Conservation (phyloP, 2,329 filamentous ascomycete species). For the Lecanicillium sp. region DNA sequence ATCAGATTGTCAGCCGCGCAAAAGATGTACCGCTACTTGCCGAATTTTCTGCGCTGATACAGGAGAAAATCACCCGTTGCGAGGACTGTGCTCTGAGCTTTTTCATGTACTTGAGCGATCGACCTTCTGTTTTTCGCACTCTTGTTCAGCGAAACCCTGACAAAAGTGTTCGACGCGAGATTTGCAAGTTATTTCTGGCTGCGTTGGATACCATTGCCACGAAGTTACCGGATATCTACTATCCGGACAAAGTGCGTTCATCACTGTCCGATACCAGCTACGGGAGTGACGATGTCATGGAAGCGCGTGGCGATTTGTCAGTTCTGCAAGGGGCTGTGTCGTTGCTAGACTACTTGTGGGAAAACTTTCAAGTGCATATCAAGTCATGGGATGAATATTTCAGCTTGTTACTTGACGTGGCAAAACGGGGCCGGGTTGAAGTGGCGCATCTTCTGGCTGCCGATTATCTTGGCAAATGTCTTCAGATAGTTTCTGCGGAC, state of each 20-base stretch:
- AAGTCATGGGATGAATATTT: constrained; percentile 75
- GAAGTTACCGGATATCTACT: constrained; percentile 39
- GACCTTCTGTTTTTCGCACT: constrained; percentile 52
- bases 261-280: constrained; percentile 2
- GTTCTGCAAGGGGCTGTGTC: constrained; percentile 32
- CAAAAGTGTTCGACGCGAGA: constrained; percentile 43
- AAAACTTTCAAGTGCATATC: constrained; percentile 51
- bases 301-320: neutral
- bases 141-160: constrained; percentile 57
- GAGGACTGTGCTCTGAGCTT: constrained; percentile 49
- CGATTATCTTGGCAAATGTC: constrained; percentile 50
- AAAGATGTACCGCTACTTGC: constrained; percentile 61
- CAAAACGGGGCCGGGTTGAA: constrained; percentile 52
- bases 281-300: constrained; percentile 5
- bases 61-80: constrained; percentile 40
- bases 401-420: constrained; percentile 59
- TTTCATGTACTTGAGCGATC: constrained; percentile 52
- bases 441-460: constrained; percentile 50
- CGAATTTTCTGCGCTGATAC: constrained; percentile 41
- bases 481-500: constrained; percentile 57
- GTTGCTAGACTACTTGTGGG: constrained; percentile 51
- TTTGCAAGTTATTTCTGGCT: constrained; percentile 41
- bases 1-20: constrained; percentile 65
- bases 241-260: constrained; percentile 1
- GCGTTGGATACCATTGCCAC: constrained; percentile 46